Evolutionary conservation across 345 rosid species (phyloP).

Genomic region (Hibiscus tridactylites): DNA sequence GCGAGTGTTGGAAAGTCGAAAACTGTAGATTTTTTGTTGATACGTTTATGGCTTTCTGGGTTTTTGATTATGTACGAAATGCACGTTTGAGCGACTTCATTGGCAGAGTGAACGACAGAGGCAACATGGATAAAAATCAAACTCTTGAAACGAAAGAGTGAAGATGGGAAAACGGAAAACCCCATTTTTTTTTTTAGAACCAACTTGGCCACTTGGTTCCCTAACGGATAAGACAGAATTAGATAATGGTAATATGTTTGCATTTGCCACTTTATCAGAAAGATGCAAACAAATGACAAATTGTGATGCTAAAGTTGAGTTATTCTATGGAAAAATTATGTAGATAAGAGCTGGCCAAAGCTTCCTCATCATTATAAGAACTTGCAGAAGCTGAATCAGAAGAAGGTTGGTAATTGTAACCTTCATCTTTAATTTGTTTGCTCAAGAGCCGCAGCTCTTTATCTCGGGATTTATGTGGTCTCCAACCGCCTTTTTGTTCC

Average conservation of each 20-base stretch:
- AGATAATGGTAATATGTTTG: not conserved
- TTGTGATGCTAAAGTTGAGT: not conserved
- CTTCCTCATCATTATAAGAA: not conserved
- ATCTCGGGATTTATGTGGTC: too few species aligned
- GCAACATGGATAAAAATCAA: not conserved
- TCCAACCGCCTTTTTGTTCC: not conserved
- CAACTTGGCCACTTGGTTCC: not conserved
- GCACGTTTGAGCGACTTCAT: not conserved
- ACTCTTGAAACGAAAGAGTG: not conserved
- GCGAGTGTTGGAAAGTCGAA: not conserved
- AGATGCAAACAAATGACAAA: not conserved
- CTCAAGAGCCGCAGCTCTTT: constrained; percentile 29
- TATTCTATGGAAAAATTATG: not conserved
- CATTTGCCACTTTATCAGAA: not conserved
- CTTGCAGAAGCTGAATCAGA: constrained; percentile 15
- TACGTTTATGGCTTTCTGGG: not conserved
- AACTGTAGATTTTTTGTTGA: not conserved
- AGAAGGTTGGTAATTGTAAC: constrained; percentile 15
- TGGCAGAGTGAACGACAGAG: not conserved
- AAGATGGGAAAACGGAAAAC: not conserved
- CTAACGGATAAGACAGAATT: not conserved
- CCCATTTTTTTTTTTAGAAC: not conserved
- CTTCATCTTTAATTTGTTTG: constrained; percentile 56
- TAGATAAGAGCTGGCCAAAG: not conserved
- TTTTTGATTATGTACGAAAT: not conserved